A percentile compares a stretch with the other conserved stretches of the same genome.
These are phyloP conservation scores for Candida koratica DNA, from an alignment of 805 yeast species.

Conservation along the genomic window DNA sequence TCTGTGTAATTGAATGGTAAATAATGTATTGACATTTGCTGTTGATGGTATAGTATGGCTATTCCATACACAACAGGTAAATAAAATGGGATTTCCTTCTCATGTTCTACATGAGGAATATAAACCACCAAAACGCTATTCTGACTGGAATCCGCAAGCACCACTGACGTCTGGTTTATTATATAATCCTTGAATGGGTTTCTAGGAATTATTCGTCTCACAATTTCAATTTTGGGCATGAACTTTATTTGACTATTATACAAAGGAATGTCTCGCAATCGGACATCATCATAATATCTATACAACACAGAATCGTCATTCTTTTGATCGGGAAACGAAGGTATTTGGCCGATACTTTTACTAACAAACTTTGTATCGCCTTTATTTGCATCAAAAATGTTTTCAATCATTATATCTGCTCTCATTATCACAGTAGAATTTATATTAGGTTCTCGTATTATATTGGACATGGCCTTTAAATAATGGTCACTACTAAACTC, in stretches of 20 bases:
- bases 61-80: slow-evolving; percentile 83
- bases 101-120: slow-evolving; percentile 63
- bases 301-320: slow-evolving; percentile 22
- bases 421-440: slow-evolving; percentile 88
- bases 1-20: slow-evolving; percentile 47
- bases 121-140: slow-evolving; percentile 60
- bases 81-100: slow-evolving; percentile 75
- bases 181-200: slow-evolving; percentile 82
- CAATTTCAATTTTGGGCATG: slow-evolving; percentile 47
- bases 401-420: slow-evolving; percentile 71
- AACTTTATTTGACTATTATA: slow-evolving; percentile 18
- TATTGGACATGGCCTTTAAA: slow-evolving; percentile 70
- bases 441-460: slow-evolving; percentile 80
- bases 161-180: slow-evolving; percentile 78
- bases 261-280: slow-evolving; percentile 29
- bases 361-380: slow-evolving; percentile 29
- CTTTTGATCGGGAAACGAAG: slow-evolving; percentile 31
- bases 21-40: slow-evolving; percentile 67
- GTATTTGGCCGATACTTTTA: slow-evolving; percentile 23
- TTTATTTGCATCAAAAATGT: slow-evolving; percentile 35
- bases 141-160: slow-evolving; percentile 25
- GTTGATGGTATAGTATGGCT: slow-evolving; percentile 54
- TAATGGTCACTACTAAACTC: slow-evolving; percentile 56
- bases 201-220: slow-evolving; percentile 87
- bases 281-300: slow-evolving; percentile 32